phyloP scores from a whole-genome alignment of 305 asterid species.

The Ilex paraguariensis region DNA sequence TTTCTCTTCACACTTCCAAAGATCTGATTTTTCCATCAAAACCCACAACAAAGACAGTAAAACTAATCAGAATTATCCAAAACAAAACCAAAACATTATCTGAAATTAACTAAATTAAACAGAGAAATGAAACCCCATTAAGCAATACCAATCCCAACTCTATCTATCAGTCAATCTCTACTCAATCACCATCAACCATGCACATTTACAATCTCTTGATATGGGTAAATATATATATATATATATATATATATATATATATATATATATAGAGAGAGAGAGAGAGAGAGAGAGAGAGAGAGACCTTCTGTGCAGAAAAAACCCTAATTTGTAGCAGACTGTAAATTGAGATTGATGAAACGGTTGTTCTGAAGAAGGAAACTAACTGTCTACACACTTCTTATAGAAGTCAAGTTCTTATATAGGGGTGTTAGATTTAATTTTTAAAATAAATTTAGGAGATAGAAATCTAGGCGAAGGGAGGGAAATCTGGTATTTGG shows the following conservation, averaged over 20 bases:
- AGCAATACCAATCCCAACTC: conserved; percentile 2
- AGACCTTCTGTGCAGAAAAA: conserved; percentile 13
- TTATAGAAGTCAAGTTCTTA: background rate
- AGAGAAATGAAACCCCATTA: background rate
- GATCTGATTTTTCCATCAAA: conserved; percentile 29
- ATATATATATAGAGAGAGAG: no score
- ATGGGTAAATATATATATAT: no score
- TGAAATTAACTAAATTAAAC: background rate
- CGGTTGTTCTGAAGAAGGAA: conserved; percentile 47
- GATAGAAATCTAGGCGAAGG: no score
- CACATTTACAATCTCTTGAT: background rate
- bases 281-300: background rate
- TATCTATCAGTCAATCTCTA: background rate
- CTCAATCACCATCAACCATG: background rate
- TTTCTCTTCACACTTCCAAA: conserved; percentile 13
- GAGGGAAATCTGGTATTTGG: conserved; percentile 1
- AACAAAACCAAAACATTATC: conserved; percentile 6
- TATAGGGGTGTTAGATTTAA: background rate
- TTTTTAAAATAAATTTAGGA: background rate
- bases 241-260: no score
- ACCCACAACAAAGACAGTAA: background rate
- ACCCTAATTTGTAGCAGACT: conserved; percentile 23
- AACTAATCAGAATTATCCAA: conserved; percentile 8
- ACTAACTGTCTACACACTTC: conserved; percentile 25
- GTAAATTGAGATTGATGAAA: conserved; percentile 42